Conservation (phyloP, 192 early-diverging fungal species). For the Phlyctochytrium arcticum region DNA sequence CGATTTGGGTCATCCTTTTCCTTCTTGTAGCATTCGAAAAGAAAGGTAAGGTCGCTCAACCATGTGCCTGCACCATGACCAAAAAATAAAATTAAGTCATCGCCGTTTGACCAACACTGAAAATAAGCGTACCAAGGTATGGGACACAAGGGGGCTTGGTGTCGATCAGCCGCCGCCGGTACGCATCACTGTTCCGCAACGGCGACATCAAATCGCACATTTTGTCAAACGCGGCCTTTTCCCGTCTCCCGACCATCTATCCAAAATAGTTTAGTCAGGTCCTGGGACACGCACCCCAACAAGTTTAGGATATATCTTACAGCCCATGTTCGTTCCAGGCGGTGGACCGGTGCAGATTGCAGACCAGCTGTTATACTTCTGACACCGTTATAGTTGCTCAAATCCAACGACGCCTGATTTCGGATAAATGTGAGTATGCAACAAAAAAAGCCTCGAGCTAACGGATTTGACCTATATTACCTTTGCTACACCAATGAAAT, state of each 20-base stretch:
- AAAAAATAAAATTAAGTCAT: not conserved
- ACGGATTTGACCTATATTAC: too few species aligned
- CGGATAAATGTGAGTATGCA: not conserved
- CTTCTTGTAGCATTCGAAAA: slow-evolving; percentile 38
- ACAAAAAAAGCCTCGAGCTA: too few species aligned
- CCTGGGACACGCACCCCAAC: not conserved
- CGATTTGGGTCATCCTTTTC: slow-evolving; percentile 28
- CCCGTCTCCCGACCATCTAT: slow-evolving; percentile 33
- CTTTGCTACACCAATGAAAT: slow-evolving; percentile 40
- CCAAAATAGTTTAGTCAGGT: slow-evolving; percentile 1
- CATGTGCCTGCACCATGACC: slow-evolving; percentile 22
- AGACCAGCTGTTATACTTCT: slow-evolving; percentile 35
- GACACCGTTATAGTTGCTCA: slow-evolving; percentile 40
- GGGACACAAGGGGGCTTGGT: slow-evolving; percentile 35
- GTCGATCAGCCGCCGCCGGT: slow-evolving; percentile 23
- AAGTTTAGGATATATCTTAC: too few species aligned
- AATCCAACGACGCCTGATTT: slow-evolving; percentile 27
- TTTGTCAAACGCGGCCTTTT: slow-evolving; percentile 34
- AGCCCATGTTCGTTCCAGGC: slow-evolving; percentile 41
- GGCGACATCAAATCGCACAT: slow-evolving; percentile 30
- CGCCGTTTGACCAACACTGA: not conserved
- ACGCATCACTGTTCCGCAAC: slow-evolving; percentile 39
- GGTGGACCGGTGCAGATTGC: slow-evolving; percentile 38
- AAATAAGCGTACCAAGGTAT: slow-evolving; percentile 36
- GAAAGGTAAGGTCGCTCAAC: slow-evolving; percentile 41